Evolutionary conservation across 2,329 filamentous ascomycete species (phyloP).

Genomic region (Colletotrichum melonis): DNA sequence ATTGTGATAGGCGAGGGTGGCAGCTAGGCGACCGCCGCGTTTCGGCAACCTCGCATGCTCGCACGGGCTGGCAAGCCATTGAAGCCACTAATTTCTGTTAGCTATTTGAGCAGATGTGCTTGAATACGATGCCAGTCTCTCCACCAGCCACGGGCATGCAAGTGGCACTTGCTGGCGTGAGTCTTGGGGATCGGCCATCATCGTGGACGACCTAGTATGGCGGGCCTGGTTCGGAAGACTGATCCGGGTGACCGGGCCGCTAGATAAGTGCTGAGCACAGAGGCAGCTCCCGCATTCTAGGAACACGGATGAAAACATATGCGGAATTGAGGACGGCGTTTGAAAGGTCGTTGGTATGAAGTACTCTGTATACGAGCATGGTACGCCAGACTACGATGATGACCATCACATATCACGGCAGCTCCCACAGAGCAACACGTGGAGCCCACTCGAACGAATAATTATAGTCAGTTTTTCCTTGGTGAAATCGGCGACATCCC

Average conservation of each 20-base stretch:
- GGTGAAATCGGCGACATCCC: background rate
- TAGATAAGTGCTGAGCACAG: background rate
- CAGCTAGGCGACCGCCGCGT: background rate
- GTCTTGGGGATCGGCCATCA: background rate
- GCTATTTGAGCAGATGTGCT: background rate
- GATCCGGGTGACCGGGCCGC: background rate
- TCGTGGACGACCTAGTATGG: background rate
- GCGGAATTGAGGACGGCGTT: background rate
- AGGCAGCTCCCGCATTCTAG: background rate
- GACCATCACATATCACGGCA: background rate
- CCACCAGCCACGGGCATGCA: background rate
- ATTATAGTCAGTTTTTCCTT: background rate
- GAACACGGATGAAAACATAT: background rate
- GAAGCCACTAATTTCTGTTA: constrained; percentile 22
- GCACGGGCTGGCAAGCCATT: constrained; percentile 4
- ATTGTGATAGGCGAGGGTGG: background rate
- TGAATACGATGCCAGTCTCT: background rate
- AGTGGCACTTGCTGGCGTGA: background rate
- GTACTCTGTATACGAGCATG: background rate
- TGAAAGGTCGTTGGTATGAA: background rate
- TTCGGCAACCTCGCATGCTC: constrained; percentile 1
- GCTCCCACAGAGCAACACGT: background rate
- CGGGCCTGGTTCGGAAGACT: background rate
- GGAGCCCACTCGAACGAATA: background rate
- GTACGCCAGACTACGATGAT: background rate